Conservation (phyloP, 73 alveolate species). For the Paramecium biaurelia region DNA sequence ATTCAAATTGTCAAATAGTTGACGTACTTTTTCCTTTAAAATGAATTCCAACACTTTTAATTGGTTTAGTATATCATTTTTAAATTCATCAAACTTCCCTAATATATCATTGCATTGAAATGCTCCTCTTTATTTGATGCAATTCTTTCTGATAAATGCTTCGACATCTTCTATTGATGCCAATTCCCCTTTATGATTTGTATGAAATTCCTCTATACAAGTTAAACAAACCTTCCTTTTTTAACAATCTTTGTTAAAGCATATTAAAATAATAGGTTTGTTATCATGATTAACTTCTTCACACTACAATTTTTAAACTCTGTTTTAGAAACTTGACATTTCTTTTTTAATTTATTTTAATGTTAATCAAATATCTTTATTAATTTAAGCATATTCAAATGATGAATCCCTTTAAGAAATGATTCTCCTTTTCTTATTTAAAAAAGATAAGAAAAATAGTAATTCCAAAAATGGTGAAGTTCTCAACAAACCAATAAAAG, state of each 20-base stretch:
- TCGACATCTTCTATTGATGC: not conserved
- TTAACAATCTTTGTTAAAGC: not conserved
- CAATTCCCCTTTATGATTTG: not conserved
- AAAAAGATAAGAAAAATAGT: not conserved
- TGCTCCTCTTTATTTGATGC: not conserved
- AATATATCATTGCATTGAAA: not conserved
- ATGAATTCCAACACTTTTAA: not conserved
- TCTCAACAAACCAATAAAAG: no score
- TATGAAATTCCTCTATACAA: constrained; percentile 37
- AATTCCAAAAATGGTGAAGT: not conserved
- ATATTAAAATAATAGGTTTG: constrained; percentile 12
- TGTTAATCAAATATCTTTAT: not conserved
- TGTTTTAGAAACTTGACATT: constrained; percentile 24
- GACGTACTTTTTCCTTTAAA: not conserved
- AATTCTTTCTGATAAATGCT: not conserved
- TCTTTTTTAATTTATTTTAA: not conserved
- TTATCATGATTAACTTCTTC: not conserved
- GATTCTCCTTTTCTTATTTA: no score
- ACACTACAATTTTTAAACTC: not conserved
- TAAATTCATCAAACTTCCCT: not conserved
- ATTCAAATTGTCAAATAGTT: not conserved
- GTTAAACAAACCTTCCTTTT: constrained; percentile 15
- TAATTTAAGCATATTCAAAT: not conserved
- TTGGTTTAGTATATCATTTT: not conserved
- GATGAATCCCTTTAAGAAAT: not conserved